These are phyloP conservation scores for Albugo laibachii DNA, from an alignment of 352 stramenopile genomes.

Conservation along the genomic window DNA sequence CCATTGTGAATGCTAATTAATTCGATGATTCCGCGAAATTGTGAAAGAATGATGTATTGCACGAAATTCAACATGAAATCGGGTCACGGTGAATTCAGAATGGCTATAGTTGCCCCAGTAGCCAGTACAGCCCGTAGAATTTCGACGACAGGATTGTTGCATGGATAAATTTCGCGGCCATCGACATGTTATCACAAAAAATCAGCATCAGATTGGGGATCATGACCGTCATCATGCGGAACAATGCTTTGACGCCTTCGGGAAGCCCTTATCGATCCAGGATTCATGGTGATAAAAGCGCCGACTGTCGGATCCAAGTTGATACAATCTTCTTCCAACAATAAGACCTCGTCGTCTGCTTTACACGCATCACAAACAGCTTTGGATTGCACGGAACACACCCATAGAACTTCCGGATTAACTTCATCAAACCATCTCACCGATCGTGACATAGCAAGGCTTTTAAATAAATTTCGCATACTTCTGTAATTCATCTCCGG, in stretches of 20 bases:
- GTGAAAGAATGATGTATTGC: no score
- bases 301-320: conserved; percentile 83
- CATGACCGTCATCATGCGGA: conserved; percentile 93
- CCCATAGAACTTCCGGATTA: conserved; percentile 87
- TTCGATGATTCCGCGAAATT: no score
- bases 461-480: conserved; percentile 95
- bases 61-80: no score
- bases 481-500: conserved; percentile 93
- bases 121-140: conserved; percentile 90
- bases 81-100: no score
- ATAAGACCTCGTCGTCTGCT: conserved; percentile 82
- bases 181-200: conserved; percentile 95
- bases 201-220: conserved; percentile 91
- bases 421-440: conserved; percentile 96
- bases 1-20: no score
- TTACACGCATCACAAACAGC: conserved; percentile 90
- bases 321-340: conserved; percentile 89
- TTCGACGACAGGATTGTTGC: conserved; percentile 89
- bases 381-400: conserved; percentile 92
- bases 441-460: conserved; percentile 82
- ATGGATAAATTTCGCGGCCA: conserved; percentile 90
- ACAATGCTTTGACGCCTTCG: conserved; percentile 89
- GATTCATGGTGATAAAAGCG: conserved; percentile 96
- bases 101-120: conserved; percentile 86
- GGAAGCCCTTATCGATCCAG: conserved; percentile 86